phyloP scores from a whole-genome alignment of 2,329 filamentous ascomycete genomes.

The Calonectria pseudoreteaudii region DNA sequence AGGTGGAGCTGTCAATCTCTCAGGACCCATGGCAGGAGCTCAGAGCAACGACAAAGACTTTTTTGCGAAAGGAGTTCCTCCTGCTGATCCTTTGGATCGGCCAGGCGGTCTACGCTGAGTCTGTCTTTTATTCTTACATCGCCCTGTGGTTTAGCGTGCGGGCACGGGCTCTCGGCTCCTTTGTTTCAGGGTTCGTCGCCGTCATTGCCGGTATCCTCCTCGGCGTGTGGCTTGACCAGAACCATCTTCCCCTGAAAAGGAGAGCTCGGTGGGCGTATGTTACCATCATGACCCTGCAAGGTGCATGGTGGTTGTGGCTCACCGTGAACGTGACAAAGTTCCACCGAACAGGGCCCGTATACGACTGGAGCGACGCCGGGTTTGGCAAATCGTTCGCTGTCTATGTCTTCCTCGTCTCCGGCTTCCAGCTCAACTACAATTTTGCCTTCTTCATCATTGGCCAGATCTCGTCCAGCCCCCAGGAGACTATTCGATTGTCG shows the following conservation, averaged over 20 bases:
- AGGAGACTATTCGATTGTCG: conserved; percentile 73
- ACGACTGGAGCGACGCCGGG: conserved; percentile 71
- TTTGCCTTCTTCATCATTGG: conserved; percentile 76
- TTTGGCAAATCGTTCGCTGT: conserved; percentile 74
- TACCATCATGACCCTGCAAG: conserved; percentile 65
- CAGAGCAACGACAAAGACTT: conserved; percentile 65
- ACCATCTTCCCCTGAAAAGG: conserved; percentile 60
- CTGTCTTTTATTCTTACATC: conserved; percentile 62
- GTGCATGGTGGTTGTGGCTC: conserved; percentile 77
- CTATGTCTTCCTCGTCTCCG: conserved; percentile 73
- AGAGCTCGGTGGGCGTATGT: conserved; percentile 66
- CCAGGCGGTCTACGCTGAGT: conserved; percentile 73
- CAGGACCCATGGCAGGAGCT: conserved; percentile 68
- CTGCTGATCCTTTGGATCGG: conserved; percentile 73
- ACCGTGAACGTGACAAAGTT: conserved; percentile 73
- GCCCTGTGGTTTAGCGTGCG: conserved; percentile 75
- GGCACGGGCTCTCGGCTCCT: conserved; percentile 70
- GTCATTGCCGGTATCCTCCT: conserved; percentile 72
- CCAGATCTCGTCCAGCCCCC: conserved; percentile 68
- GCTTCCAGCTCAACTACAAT: conserved; percentile 79
- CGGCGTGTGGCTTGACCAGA: conserved; percentile 70
- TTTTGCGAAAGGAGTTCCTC: conserved; percentile 69
- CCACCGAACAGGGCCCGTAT: conserved; percentile 63
- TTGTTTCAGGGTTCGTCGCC: conserved; percentile 74
- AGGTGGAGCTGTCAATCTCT: conserved; percentile 67